phyloP scores from a whole-genome alignment of 2,329 filamentous ascomycete species.

The Colletotrichum coccodes region DNA sequence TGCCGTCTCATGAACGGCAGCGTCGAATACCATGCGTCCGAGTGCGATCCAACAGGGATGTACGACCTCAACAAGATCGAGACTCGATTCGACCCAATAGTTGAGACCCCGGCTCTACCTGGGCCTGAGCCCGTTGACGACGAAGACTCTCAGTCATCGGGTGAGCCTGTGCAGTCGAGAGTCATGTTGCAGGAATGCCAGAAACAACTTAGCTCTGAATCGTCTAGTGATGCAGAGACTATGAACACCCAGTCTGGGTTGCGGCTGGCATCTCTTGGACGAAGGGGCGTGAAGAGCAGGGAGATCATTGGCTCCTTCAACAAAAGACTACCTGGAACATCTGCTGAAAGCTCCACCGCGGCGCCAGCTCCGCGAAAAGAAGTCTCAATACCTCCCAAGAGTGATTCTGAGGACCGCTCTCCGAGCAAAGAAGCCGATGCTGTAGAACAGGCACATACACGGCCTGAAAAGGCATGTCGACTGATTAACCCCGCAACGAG shows the following conservation, averaged over 20 bases:
- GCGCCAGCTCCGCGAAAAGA: neutral
- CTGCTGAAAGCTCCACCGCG: neutral
- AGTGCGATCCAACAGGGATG: neutral
- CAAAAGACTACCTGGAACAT: neutral
- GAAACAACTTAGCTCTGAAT: neutral
- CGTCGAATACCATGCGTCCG: neutral
- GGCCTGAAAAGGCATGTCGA: neutral
- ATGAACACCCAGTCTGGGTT: slow-evolving; percentile 37
- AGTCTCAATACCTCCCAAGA: neutral
- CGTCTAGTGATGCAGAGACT: neutral
- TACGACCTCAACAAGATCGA: neutral
- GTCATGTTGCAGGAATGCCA: neutral
- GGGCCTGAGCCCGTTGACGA: neutral
- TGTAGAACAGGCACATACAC: neutral
- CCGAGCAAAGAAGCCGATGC: neutral
- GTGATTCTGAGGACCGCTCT: neutral
- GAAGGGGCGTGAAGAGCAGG: slow-evolving; percentile 56
- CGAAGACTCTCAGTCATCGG: neutral
- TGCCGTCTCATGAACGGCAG: neutral
- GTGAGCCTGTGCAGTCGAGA: neutral
- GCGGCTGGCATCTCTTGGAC: slow-evolving; percentile 50
- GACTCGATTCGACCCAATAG: no score
- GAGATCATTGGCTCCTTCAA: slow-evolving; percentile 55
- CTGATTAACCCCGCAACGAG: slow-evolving; percentile 59
- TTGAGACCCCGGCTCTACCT: neutral